phyloP scores from a whole-genome alignment of 1,284 basidiomycete genomes.

The Melampsora americana region DNA sequence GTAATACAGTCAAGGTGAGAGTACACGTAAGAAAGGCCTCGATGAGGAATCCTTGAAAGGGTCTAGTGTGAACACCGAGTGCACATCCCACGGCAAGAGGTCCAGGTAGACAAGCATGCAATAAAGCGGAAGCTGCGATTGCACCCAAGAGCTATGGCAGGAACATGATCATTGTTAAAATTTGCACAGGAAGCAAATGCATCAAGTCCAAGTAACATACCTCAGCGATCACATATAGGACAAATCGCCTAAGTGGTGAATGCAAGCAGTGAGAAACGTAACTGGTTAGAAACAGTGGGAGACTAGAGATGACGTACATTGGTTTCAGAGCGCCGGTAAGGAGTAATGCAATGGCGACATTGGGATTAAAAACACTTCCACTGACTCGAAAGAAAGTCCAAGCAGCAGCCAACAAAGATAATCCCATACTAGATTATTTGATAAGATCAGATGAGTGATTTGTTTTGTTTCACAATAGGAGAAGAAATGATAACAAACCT shows the following conservation, averaged over 20 bases:
- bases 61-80: slow-evolving; percentile 15
- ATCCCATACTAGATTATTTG: slow-evolving; percentile 58
- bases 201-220: background rate
- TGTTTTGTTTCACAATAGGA: background rate
- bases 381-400: slow-evolving; percentile 43
- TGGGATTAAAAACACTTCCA: slow-evolving; percentile 42
- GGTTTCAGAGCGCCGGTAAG: slow-evolving; percentile 28
- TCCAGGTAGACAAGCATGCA: slow-evolving; percentile 64
- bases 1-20: slow-evolving; percentile 30
- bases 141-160: slow-evolving; percentile 42
- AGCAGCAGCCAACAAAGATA: slow-evolving; percentile 64
- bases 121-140: slow-evolving; percentile 61
- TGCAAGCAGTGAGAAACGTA: slow-evolving; percentile 32
- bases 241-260: slow-evolving; percentile 31
- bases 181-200: background rate
- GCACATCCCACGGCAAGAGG: slow-evolving; percentile 59
- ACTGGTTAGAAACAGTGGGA: slow-evolving; percentile 44
- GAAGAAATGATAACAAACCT: slow-evolving; percentile 5
- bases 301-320: slow-evolving; percentile 16
- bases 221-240: slow-evolving; percentile 34
- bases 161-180: background rate
- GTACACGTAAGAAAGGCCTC: slow-evolving; percentile 30
- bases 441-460: background rate
- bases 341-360: slow-evolving; percentile 32
- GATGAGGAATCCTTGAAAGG: slow-evolving; percentile 29